phyloP scores from a whole-genome alignment of 305 asterid genomes.

The Andrographis paniculata region DNA sequence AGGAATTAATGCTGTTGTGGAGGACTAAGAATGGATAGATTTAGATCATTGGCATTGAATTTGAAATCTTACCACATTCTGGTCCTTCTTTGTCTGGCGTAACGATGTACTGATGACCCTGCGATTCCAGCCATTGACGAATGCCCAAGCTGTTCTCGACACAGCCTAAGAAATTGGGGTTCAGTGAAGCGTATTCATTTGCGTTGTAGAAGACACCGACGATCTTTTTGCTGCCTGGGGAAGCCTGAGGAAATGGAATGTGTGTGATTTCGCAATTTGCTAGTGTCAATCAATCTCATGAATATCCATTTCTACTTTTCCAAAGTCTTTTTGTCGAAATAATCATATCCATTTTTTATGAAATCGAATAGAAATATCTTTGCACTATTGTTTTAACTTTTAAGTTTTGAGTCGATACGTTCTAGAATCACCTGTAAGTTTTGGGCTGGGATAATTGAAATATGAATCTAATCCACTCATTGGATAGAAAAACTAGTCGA shows the following conservation, averaged over 20 bases:
- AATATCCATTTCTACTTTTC: too few species aligned
- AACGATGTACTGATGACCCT: slow-evolving; percentile 81
- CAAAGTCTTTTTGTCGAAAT: too few species aligned
- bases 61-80: slow-evolving; percentile 65
- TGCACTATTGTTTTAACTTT: too few species aligned
- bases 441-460: too few species aligned
- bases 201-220: slow-evolving; percentile 92
- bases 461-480: too few species aligned
- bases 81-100: slow-evolving; percentile 94
- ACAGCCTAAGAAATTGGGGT: slow-evolving; percentile 85
- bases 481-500: neutral
- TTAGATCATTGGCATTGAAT: too few species aligned
- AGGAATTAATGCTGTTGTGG: neutral
- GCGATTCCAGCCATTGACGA: slow-evolving; percentile 80
- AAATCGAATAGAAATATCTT: too few species aligned
- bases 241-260: slow-evolving; percentile 35
- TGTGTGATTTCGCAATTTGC: neutral
- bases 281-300: neutral
- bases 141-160: slow-evolving; percentile 84
- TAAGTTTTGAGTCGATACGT: too few species aligned
- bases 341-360: too few species aligned
- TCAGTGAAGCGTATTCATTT: slow-evolving; percentile 77
- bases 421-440: too few species aligned
- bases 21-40: too few species aligned
- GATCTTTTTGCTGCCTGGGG: slow-evolving; percentile 87